Conservation (phyloP, 176 grass and related monocot species). For the Carex kokanica region DNA sequence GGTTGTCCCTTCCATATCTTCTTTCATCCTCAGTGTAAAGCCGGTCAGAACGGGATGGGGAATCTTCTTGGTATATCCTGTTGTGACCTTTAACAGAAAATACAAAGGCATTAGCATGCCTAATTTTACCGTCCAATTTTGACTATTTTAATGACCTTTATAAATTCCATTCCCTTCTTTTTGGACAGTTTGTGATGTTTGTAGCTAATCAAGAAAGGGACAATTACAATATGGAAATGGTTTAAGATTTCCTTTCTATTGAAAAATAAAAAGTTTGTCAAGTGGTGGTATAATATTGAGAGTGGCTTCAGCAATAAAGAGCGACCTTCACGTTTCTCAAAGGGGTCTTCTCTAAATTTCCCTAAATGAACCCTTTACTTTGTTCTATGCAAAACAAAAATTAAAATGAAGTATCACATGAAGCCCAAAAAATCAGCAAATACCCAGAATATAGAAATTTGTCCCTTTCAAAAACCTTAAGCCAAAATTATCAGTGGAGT, state of each 20-base stretch:
- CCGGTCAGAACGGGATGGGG: slow-evolving; percentile 17
- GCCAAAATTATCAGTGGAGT: not conserved
- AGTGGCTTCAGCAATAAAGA: not conserved
- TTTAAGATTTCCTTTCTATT: not conserved
- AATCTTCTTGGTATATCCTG: slow-evolving; percentile 9
- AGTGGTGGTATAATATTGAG: not conserved
- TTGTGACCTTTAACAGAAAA: slow-evolving; percentile 18
- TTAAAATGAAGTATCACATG: not conserved
- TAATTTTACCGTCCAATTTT: not conserved
- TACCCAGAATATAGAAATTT: not conserved
- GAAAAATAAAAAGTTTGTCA: not conserved
- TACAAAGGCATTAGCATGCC: not conserved
- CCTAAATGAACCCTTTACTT: not conserved
- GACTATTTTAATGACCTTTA: not conserved
- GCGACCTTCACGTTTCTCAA: not conserved
- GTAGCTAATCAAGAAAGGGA: not conserved
- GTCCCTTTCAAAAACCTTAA: slow-evolving; percentile 6
- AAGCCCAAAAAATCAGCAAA: not conserved
- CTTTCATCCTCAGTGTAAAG: slow-evolving; percentile 6
- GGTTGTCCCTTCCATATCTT: slow-evolving; percentile 14
- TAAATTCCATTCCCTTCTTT: not conserved
- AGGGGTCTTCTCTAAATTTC: not conserved
- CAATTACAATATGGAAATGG: not conserved
- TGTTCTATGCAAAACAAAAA: not conserved
- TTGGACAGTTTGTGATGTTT: not conserved